phyloP scores from a whole-genome alignment of 2,329 filamentous ascomycete species.

The Aspergillus chevalieri region DNA sequence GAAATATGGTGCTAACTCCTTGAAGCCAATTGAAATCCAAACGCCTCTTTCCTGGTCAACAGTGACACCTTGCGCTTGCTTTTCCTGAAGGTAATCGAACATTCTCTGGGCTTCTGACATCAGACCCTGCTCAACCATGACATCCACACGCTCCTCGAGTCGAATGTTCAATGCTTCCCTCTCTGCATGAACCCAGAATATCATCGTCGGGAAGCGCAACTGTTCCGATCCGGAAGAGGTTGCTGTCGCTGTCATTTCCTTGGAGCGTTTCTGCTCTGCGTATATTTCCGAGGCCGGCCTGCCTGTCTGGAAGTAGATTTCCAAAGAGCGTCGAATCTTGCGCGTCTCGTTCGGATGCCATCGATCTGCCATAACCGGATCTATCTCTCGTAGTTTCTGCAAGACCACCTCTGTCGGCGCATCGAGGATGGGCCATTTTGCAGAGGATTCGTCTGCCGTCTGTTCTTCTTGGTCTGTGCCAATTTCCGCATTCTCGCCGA shows the following conservation, averaged over 20 bases:
- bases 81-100: constrained; percentile 41
- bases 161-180: constrained; percentile 61
- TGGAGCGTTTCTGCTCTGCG: constrained; percentile 58
- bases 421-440: constrained; percentile 64
- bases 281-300: constrained; percentile 80
- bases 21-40: constrained; percentile 95
- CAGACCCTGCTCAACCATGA: constrained; percentile 67
- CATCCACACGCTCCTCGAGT: constrained; percentile 71
- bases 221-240: constrained; percentile 14
- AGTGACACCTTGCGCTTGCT: constrained; percentile 43
- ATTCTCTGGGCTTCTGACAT: constrained; percentile 57
- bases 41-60: constrained; percentile 77
- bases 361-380: constrained; percentile 78
- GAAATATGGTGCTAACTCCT: constrained; percentile 75
- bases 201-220: constrained; percentile 54
- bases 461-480: constrained; percentile 22
- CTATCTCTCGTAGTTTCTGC: constrained; percentile 67
- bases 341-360: constrained; percentile 94
- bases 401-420: constrained; percentile 66
- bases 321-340: constrained; percentile 82
- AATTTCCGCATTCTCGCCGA: constrained; percentile 33
- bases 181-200: constrained; percentile 84
- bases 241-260: constrained; percentile 17
- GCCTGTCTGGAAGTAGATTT: constrained; percentile 82
- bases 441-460: constrained; percentile 13